phyloP scores from a whole-genome alignment of 2,329 filamentous ascomycete genomes.

The Fusarium sp. region DNA sequence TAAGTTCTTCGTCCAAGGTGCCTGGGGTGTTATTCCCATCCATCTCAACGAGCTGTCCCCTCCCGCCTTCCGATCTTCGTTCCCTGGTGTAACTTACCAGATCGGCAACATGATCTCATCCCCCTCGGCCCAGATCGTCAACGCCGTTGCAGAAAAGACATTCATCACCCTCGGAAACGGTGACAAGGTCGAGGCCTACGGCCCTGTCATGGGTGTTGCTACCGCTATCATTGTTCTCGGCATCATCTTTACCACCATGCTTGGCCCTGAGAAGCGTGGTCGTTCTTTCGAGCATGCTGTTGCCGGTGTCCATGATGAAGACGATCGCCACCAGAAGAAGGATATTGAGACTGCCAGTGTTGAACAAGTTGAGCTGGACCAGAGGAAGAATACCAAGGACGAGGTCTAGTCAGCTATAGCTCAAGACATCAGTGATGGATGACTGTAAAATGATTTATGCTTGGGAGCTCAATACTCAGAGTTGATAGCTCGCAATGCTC shows the following conservation, averaged over 20 bases:
- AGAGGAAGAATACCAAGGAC: constrained; percentile 31
- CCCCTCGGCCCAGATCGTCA: constrained; percentile 81
- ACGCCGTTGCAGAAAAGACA: constrained; percentile 75
- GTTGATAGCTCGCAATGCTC: neutral
- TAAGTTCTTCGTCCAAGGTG: constrained; percentile 77
- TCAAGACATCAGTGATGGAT: neutral
- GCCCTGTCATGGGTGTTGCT: constrained; percentile 80
- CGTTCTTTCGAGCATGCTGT: constrained; percentile 74
- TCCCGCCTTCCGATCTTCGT: constrained; percentile 76
- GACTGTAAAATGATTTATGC: neutral
- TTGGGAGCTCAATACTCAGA: neutral
- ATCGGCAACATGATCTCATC: constrained; percentile 81
- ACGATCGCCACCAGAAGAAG: constrained; percentile 45
- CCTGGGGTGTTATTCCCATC: constrained; percentile 77
- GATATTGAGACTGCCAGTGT: constrained; percentile 48
- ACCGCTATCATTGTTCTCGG: constrained; percentile 81
- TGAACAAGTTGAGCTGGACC: constrained; percentile 44
- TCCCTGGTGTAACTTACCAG: constrained; percentile 80
- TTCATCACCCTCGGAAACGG: constrained; percentile 68
- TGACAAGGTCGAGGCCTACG: constrained; percentile 75
- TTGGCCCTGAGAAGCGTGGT: constrained; percentile 82
- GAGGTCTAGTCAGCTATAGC: constrained; percentile 2
- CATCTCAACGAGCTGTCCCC: constrained; percentile 82
- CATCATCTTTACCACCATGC: constrained; percentile 74
- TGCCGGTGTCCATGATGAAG: constrained; percentile 52